Evolutionary conservation across 2,329 filamentous ascomycete genomes (phyloP), one percentile per base, ranked within the genome.

Genomic region (Ilyonectria destructans): DNA sequence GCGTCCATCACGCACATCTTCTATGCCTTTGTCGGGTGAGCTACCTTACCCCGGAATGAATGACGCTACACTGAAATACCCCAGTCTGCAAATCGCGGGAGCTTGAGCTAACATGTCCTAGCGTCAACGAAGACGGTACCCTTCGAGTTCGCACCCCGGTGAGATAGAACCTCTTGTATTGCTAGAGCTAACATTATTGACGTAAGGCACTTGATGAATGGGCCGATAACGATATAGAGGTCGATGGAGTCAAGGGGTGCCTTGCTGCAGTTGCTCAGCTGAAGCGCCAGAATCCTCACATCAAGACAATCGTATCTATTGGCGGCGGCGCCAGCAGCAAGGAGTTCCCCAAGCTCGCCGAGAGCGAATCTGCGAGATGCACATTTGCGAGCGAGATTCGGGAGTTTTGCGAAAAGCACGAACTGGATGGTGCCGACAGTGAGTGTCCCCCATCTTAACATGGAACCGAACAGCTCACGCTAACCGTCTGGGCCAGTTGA

Each of bases 351-450:
- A 80, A 77, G 13, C 84, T 92, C 23, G 88, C 90, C 17, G 82
- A 82, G 17, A 85, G 83, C 71, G 79, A 82, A 13, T 72, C 77
- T 4, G 79, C 84, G 3, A 82, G 89, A 45, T 82, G 85, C 49
- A 85, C 80, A 2, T 91, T 92, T 77, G 89, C 87, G 4, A 79
- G 79, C n/a, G 85, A 85, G 5, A 85, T 87, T 23, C 82, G 84
- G 58, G 80, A 80, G 13, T 83, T 92, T 67, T 87, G 90, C 26
- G 85, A 90, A 67, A 78, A 83, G 57, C 88, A 88, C 75, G 81
- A 82, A 1, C 82, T 93, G 12, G 89, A 92, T 74, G 91, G 91
- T 2, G 86, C 92, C 33, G 91, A 93, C 70, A 86, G 90, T 91
- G 80, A 63, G 77, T 69, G 1, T 23, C 10, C 2, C 31, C 33